Base-by-base conservation (phyloP, 106 monocot genomes). In the Dendrobium chrysotoxum region DNA sequence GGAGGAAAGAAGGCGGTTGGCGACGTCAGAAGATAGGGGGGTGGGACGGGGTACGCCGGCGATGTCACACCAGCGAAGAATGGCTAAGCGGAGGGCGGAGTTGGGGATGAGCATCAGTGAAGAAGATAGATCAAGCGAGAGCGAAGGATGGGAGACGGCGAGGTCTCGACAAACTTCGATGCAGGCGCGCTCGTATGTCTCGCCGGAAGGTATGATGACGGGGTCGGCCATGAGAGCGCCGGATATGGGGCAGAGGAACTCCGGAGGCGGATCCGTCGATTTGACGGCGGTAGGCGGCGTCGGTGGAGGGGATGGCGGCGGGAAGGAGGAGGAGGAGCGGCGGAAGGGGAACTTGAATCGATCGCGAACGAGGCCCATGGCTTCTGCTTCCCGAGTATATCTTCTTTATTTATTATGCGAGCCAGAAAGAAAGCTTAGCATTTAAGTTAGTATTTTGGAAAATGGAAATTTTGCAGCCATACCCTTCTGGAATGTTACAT, bases 191-290 rank as follows among this genome's bases (percentile, higher is more conserved):
- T 96, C 96, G 83, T 90, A 93, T 85, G 93, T 88, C 57, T 88
- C 85, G 17, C 96, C 93, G 44, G 91, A 79, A 47, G 93, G 84
- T 53, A 93, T 45, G 79, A 93, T 90, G 78, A 96, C 96, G 66
- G 96, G 96, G 74, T 96, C 96, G 0, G 88, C 85, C 96, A 96
- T 96, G 53, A 96, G 79, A 23, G 82, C 55, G 82, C 88, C 82
- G 44, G 96, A 90, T 83, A 96, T 87, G 41, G 93, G 87, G 90
- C 96, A 96, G 53, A 92, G 23, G 77, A 96, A 93, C 83, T 93
- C 91, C 68, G 79, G 13, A 46, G 96, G 96, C 2, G 83, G 30
- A 4, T 72, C 75, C 18, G 77, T 57, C 46, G 80, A 2, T 2
- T 26, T 21, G 2, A 26, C 0, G 28, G 41, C 7, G 5, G 10